Evolutionary conservation across 2,329 filamentous ascomycete genomes (phyloP).

Genomic region (Teratosphaeria destructans): DNA sequence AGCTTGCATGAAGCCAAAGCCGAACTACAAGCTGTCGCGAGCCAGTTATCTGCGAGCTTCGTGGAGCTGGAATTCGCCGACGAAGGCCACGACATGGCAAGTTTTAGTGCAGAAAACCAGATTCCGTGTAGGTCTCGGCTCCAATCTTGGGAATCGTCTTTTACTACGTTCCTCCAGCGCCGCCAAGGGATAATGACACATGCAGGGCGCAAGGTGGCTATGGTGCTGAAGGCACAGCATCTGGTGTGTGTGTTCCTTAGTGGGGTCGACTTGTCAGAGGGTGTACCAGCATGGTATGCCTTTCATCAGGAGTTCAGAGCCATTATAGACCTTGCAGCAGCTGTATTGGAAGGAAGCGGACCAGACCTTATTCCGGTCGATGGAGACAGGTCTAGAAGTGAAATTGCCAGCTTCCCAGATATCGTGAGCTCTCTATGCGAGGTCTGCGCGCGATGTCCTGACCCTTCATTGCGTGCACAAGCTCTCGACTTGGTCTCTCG

Average conservation of each 20-base stretch:
- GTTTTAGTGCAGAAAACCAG: conserved; percentile 13
- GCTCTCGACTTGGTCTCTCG: conserved; percentile 14
- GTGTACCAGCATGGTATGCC: conserved; percentile 14
- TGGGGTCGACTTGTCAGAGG: conserved; percentile 13
- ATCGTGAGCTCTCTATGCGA: conserved; percentile 17
- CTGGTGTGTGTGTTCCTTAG: conserved; percentile 13
- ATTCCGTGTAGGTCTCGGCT: conserved; percentile 12
- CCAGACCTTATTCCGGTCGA: not conserved
- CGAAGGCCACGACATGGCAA: conserved; percentile 13
- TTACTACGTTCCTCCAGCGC: conserved; percentile 7
- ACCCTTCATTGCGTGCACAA: conserved; percentile 10
- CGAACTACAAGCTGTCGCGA: conserved; percentile 10
- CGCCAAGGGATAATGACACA: conserved; percentile 5
- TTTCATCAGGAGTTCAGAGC: conserved; percentile 12
- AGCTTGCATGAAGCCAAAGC: conserved; percentile 9
- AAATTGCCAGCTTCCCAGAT: conserved; percentile 12
- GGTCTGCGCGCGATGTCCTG: conserved; percentile 14
- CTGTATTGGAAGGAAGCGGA: conserved; percentile 7
- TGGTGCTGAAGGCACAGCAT: conserved; percentile 18
- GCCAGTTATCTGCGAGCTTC: conserved; percentile 13
- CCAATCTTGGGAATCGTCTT: conserved; percentile 13
- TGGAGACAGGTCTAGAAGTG: conserved; percentile 1
- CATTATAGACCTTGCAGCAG: conserved; percentile 14
- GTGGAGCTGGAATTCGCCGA: conserved; percentile 17
- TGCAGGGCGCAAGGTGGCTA: conserved; percentile 11